These are phyloP conservation scores for Fusarium pseudograminearum DNA, from an alignment of 2,329 filamentous ascomycete species.

Conservation along the genomic window DNA sequence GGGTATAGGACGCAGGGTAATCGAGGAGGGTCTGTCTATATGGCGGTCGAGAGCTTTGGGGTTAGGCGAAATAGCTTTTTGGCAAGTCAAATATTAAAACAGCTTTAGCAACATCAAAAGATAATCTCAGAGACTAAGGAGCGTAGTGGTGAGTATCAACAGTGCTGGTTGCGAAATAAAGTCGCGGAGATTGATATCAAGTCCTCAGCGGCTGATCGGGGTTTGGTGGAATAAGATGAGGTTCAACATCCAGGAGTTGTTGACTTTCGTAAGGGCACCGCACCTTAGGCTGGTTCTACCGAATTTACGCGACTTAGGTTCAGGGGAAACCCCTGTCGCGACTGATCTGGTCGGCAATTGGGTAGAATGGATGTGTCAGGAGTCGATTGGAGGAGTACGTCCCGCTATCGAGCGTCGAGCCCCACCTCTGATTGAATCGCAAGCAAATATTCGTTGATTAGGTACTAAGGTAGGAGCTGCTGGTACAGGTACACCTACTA, in stretches of 20 bases:
- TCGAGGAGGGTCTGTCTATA: slow-evolving; percentile 25
- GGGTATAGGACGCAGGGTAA: slow-evolving; percentile 9
- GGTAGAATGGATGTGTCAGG: slow-evolving; percentile 48
- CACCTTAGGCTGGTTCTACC: slow-evolving; percentile 34
- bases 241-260: slow-evolving; percentile 45
- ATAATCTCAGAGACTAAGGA: slow-evolving; percentile 38
- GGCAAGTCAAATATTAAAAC: slow-evolving; percentile 30
- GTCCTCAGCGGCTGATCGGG: slow-evolving; percentile 25
- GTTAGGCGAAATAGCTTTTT: slow-evolving; percentile 33
- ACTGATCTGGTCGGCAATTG: slow-evolving; percentile 35
- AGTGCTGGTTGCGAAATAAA: slow-evolving; percentile 17
- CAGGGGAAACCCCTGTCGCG: slow-evolving; percentile 50
- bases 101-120: slow-evolving; percentile 33
- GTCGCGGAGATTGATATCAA: slow-evolving; percentile 33
- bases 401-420: not conserved
- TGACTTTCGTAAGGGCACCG: slow-evolving; percentile 43
- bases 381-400: slow-evolving; percentile 19
- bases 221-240: slow-evolving; percentile 41
- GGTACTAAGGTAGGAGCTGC: not conserved
- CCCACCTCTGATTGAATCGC: not conserved
- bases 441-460: not conserved
- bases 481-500: not conserved
- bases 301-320: slow-evolving; percentile 46
- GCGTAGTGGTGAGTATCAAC: slow-evolving; percentile 33
- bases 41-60: slow-evolving; percentile 28